Base-by-base conservation (phyloP, 495 filamentous ascomycete genomes). In the Lasiosphaeria hispida region DNA sequence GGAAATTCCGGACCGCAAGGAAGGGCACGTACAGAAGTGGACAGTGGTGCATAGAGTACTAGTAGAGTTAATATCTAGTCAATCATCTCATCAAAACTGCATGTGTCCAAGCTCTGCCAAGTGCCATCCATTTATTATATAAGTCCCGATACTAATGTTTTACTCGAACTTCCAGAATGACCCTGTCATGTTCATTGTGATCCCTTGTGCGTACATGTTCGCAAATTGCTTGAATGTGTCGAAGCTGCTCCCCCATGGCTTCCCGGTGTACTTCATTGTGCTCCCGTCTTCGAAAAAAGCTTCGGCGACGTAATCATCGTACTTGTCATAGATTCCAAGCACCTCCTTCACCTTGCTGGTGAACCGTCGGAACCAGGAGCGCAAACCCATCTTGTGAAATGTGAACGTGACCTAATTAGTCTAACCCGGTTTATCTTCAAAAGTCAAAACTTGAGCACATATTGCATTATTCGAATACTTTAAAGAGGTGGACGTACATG, bases 251-350 rank as follows among this genome's bases (percentile, higher is more conserved):
- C 47, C 47, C 47, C 47, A 50, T n/a, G 47, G 47, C 30, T 36
- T 33, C 4, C 47, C 47, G 10, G 47, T 50, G 30, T 33, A 50
- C 15, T 10, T 36, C 9, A 17, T 17, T 7, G 11, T n/a, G 18
- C 10, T n/a, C 11, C 47, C 47, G 11, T 50, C 47, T 10, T 10
- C 19, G 15, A 50, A 50, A 23, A 34, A 34, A 6, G 47, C 47
- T 35, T 50, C 19, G 47, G 47, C 47, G 9, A n/a, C 15, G 47
- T 11, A 50, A 17, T 50, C 47, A 17, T 33, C 15, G 47, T 50
- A 50, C 47, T 50, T 50, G 33, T 50, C 47, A 17, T 50, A 50
- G 18, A 50, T 5, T 13, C 47, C 47, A n/a, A 50, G 15, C 8
- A n/a, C 7, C 18, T 50, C 47, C 6, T 50, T 34, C 9, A 50